Conservation (phyloP, 306 rosid genomes). For the Sophora flavescens region DNA sequence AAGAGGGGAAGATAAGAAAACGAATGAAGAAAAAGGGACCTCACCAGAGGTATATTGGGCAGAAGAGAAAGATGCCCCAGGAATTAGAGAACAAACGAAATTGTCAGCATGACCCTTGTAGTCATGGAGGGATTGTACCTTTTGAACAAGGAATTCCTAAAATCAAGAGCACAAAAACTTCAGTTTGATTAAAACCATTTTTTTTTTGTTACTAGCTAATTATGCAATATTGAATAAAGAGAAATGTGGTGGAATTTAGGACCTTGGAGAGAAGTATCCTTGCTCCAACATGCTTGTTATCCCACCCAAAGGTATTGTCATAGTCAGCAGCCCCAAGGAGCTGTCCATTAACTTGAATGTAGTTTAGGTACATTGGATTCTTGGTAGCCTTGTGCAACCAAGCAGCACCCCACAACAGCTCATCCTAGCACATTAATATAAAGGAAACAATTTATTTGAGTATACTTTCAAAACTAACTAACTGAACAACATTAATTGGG, state of each 20-base stretch:
- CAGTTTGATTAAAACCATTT: not conserved
- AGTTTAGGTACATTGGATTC: constrained; percentile 73
- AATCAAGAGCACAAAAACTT: not conserved
- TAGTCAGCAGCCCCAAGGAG: constrained; percentile 85
- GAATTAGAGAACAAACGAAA: constrained; percentile 85
- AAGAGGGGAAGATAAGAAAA: not conserved
- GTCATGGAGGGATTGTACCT: constrained; percentile 78
- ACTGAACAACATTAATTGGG: not conserved
- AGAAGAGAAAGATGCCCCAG: constrained; percentile 82
- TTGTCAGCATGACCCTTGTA: constrained; percentile 92
- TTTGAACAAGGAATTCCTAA: constrained; percentile 89
- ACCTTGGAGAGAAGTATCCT: constrained; percentile 97
- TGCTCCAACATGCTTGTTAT: constrained; percentile 98
- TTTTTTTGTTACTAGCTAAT: not conserved
- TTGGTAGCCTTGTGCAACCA: constrained; percentile 96
- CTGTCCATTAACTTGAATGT: constrained; percentile 90
- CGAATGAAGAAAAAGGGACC: not conserved
- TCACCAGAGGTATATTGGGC: constrained; percentile 91
- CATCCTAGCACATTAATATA: constrained; percentile 65
- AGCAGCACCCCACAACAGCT: constrained; percentile 98
- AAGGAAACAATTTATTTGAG: not conserved
- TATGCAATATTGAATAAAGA: not conserved
- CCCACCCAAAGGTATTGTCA: constrained; percentile 97
- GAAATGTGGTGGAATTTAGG: constrained; percentile 25
- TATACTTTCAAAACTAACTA: not conserved